A percentile compares a stretch with the other conserved stretches of the same genome.
phyloP scores from a whole-genome alignment of 805 yeast genomes.

The Yamadazyma scolyti region DNA sequence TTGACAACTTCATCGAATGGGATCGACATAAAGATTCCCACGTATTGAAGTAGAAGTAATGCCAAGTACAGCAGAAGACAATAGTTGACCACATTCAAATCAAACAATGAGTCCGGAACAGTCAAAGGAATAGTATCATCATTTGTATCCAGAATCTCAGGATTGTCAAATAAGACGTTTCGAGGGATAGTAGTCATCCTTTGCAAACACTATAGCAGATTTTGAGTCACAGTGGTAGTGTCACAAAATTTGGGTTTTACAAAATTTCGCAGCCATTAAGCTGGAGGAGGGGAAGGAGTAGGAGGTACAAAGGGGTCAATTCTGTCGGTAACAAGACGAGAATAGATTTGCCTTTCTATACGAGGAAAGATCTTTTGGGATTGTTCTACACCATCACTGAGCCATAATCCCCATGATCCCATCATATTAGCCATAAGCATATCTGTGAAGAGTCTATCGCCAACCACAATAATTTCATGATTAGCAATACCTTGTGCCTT shows the following conservation, averaged over 20 bases:
- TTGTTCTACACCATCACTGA: conserved; percentile 67
- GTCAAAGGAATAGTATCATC: conserved; percentile 1
- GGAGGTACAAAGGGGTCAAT: conserved; percentile 19
- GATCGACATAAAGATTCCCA: conserved; percentile 23
- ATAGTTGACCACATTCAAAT: conserved; percentile 2
- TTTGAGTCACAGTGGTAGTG: too few relatives aligned
- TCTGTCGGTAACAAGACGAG: conserved; percentile 16
- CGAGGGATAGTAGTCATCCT: conserved; percentile 2
- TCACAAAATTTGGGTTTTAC: too few relatives aligned
- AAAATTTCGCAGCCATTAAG: too few relatives aligned
- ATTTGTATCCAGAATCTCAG: too few relatives aligned
- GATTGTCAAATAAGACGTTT: conserved; percentile 4
- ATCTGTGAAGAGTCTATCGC: conserved; percentile 90
- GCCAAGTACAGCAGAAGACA: conserved; percentile 17
- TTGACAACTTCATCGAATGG: conserved; percentile 33
- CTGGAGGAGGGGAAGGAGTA: too few relatives aligned
- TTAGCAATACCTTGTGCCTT: conserved; percentile 36
- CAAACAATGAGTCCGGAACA: conserved; percentile 1
- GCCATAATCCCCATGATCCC: conserved; percentile 86
- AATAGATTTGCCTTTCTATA: conserved; percentile 44
- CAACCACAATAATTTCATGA: conserved; percentile 74
- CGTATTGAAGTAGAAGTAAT: conserved; percentile 24
- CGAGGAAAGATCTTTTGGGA: conserved; percentile 50
- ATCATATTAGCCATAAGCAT: conserved; percentile 90
- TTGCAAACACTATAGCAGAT: too few relatives aligned